Evolutionary conservation across 1,139 yeast genomes (phyloP).

Genomic region (Scheffersomyces illinoinensis): DNA sequence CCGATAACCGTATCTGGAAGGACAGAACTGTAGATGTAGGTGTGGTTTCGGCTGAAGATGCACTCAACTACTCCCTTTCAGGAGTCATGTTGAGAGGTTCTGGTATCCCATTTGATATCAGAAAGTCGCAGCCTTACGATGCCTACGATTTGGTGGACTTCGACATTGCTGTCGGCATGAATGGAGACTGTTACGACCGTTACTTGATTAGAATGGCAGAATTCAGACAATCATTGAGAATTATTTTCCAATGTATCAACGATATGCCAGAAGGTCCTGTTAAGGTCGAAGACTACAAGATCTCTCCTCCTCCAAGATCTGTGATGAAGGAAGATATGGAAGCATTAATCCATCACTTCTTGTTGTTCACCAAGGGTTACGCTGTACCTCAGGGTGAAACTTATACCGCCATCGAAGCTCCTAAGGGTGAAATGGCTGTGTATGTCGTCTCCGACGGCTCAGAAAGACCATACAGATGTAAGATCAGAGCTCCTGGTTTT

Average conservation of each 20-base stretch:
- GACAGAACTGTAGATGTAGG: constrained; percentile 85
- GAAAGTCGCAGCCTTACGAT: constrained; percentile 88
- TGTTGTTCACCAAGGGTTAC: constrained; percentile 84
- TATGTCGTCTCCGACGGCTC: constrained; percentile 87
- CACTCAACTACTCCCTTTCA: constrained; percentile 74
- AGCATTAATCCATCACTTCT: constrained; percentile 85
- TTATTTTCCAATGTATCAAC: constrained; percentile 86
- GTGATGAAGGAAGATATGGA: constrained; percentile 93
- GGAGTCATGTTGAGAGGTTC: constrained; percentile 93
- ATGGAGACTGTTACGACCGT: constrained; percentile 92
- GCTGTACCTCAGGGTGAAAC: constrained; percentile 92
- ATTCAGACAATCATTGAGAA: constrained; percentile 87
- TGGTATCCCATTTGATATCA: constrained; percentile 83
- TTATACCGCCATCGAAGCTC: constrained; percentile 90
- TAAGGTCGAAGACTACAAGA: constrained; percentile 87
- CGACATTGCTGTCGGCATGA: constrained; percentile 81
- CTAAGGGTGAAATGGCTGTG: constrained; percentile 95
- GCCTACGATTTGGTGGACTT: constrained; percentile 87
- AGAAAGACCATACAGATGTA: constrained; percentile 90
- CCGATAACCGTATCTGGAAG: constrained; percentile 93
- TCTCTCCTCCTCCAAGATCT: constrained; percentile 79
- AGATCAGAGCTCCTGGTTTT: constrained; percentile 91
- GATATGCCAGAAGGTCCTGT: constrained; percentile 93
- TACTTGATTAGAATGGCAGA: constrained; percentile 88
- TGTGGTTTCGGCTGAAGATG: constrained; percentile 81